Evolutionary conservation across 2,329 filamentous ascomycete species (phyloP).

Genomic region (Colletotrichum spaethianum): DNA sequence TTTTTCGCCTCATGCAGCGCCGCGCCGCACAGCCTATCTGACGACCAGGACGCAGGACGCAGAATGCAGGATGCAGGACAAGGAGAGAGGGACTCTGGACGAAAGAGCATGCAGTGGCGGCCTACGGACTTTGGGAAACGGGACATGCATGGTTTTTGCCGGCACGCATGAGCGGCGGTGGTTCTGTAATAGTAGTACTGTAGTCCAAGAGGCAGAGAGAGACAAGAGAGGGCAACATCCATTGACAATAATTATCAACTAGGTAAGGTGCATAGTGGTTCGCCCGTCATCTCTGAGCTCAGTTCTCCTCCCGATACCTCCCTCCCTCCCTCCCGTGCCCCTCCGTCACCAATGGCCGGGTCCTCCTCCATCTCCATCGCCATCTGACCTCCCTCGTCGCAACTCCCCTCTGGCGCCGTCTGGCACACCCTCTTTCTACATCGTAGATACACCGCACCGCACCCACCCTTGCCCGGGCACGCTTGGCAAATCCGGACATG

Average conservation of each 20-base stretch:
- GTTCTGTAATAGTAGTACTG: too few species aligned
- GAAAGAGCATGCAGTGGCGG: background rate
- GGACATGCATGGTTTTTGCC: background rate
- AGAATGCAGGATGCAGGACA: background rate
- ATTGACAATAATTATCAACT: background rate
- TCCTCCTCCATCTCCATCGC: background rate
- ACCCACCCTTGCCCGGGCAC: slow-evolving; percentile 15
- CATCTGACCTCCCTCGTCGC: background rate
- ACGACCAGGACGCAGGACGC: background rate
- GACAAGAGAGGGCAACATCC: background rate
- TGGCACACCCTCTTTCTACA: background rate
- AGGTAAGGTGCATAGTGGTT: too few species aligned
- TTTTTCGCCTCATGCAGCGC: slow-evolving; percentile 6
- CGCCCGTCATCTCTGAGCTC: background rate
- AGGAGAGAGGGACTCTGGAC: background rate
- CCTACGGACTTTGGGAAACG: background rate
- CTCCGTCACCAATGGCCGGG: background rate
- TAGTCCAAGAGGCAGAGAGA: background rate
- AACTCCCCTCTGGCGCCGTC: slow-evolving; percentile 17
- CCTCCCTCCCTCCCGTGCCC: slow-evolving; percentile 14
- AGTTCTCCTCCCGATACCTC: background rate
- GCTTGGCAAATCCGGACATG: slow-evolving; percentile 16
- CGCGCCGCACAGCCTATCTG: slow-evolving; percentile 9
- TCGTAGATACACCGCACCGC: background rate
- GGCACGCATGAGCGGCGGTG: background rate